Base-by-base conservation (phyloP, 1,284 basidiomycete genomes). In the Apiotrichum gamsii region DNA sequence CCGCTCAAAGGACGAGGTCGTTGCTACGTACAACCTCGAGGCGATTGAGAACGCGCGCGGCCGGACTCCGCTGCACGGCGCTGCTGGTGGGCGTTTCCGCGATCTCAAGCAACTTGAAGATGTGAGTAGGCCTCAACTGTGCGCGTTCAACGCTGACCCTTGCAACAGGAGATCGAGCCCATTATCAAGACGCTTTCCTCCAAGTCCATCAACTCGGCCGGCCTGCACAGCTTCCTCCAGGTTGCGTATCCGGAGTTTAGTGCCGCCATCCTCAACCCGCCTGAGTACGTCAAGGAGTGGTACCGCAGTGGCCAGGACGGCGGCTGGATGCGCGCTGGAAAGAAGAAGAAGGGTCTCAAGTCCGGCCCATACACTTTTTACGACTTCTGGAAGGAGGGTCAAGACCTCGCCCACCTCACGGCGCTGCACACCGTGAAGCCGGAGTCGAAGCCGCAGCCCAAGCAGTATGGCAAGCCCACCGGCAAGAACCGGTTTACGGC, bases 1-100 rank as follows among this genome's bases (percentile, higher is more conserved):
- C 16, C 74, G 80, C 8, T 77, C 80, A 8, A 71, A 77, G 1
- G 80, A 85, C 47, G 79, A 82, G 45, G 70, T 76, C 5, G 78
- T 85, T 19, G 69, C 76, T 3, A 40, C 78, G 36, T 82, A 75
- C 58, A 42, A 29, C 37, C 23, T 46, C n/a, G 79, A 82, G 45
- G 74, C 69, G 1, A 29, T 59, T n/a, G n/a, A n/a, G n/a, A n/a
- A n/a, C n/a, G n/a, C 1, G 14, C 16, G 31, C 16, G 18, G 35
- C 5, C 29, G 32, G 20, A 30, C 25, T 8, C n/a, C 10, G 10
- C 31, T 47, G 10, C 42, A 35, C 16, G 13, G 18, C 2, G 35
- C 24, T 15, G 41, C 23, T 18, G 23, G 36, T 4, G 18, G 20
- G 3, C 19, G 13, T 13, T 36, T 14, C 21, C 9, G 18, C 3